These are phyloP conservation scores for Globisporangium canariense DNA, from an alignment of 352 stramenopile species.

Conservation along the genomic window DNA sequence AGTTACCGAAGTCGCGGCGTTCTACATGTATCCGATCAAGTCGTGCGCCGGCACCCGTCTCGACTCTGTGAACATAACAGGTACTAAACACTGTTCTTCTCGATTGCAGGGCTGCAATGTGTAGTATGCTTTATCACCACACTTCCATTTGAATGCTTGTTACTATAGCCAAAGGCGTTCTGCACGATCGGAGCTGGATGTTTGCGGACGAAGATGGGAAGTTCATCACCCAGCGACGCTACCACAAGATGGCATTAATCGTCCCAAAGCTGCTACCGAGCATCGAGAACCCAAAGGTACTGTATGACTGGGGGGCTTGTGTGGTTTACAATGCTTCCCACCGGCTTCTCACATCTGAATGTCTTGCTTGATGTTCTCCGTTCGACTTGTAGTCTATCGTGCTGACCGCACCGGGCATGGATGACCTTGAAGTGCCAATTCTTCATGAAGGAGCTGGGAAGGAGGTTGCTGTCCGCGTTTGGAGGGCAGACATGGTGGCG, in stretches of 20 bases:
- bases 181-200: slow-evolving; percentile 77
- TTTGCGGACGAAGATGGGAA: slow-evolving; percentile 61
- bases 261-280: slow-evolving; percentile 49
- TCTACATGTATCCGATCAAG: slow-evolving; percentile 85
- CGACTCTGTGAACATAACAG: slow-evolving; percentile 36
- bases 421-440: slow-evolving; percentile 56
- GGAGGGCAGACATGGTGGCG: slow-evolving; percentile 45
- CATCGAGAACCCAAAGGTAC: slow-evolving; percentile 37
- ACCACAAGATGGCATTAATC: slow-evolving; percentile 64
- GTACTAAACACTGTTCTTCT: not conserved
- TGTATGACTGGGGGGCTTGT: not conserved
- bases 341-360: not conserved
- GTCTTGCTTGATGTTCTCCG: not conserved
- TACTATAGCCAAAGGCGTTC: slow-evolving; percentile 41
- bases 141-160: not conserved
- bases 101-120: too few species aligned
- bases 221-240: slow-evolving; percentile 71
- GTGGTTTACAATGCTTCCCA: not conserved
- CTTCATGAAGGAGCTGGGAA: slow-evolving; percentile 25
- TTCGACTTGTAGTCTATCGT: slow-evolving; percentile 32
- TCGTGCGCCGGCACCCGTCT: slow-evolving; percentile 68
- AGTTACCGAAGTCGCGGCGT: slow-evolving; percentile 32
- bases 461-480: slow-evolving; percentile 49
- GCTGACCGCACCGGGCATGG: slow-evolving; percentile 58
- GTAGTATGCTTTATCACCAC: not conserved